Evolutionary conservation across 2,329 filamentous ascomycete species (phyloP), one percentile per base, ranked within the genome.

Genomic region (Gaeumannomyces tritici): DNA sequence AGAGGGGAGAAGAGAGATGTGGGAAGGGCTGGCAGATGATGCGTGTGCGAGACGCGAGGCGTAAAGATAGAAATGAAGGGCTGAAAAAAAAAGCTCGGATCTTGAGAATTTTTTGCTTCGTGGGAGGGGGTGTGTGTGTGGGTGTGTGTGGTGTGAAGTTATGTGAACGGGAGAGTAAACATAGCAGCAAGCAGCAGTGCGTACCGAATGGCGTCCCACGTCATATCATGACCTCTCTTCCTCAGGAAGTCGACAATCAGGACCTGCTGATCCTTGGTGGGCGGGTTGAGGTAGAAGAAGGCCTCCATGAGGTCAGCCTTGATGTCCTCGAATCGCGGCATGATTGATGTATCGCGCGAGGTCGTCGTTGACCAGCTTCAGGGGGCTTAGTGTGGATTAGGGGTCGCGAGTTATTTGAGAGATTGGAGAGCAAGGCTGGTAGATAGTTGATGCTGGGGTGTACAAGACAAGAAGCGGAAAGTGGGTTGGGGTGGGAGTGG

Each of bases 121-220:
- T n/a, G n/a, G n/a, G n/a, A n/a, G n/a, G n/a, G n/a, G n/a, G n/a
- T n/a, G n/a, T n/a, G n/a, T n/a, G n/a, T n/a, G n/a, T n/a, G n/a
- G n/a, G n/a, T n/a, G n/a, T n/a, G n/a, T n/a, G n/a, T n/a, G n/a
- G n/a, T 42, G 35, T 18, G 35, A 15, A 42, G 21, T 2, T 24
- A 55, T 9, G 27, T 24, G 12, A 24, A n/a, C 54, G 21, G 26
- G n/a, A 4, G 21, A 58, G 12, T 11, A 33, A 33, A 33, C 9
- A 9, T 2, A 8, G 2, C 31, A 33, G 9, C 2, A 28, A 29
- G 15, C 28, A 24, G n/a, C 8, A n/a, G 42, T 11, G 12, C 29
- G 27, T 68, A 69, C 68, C 67, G 67, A 11, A 70, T 63, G 7
- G 65, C 68, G 57, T 69, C 68, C 67, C 66, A 70, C 13, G 68